Conservation (phyloP, 176 grass and related monocot species). For the Avena insularis region DNA sequence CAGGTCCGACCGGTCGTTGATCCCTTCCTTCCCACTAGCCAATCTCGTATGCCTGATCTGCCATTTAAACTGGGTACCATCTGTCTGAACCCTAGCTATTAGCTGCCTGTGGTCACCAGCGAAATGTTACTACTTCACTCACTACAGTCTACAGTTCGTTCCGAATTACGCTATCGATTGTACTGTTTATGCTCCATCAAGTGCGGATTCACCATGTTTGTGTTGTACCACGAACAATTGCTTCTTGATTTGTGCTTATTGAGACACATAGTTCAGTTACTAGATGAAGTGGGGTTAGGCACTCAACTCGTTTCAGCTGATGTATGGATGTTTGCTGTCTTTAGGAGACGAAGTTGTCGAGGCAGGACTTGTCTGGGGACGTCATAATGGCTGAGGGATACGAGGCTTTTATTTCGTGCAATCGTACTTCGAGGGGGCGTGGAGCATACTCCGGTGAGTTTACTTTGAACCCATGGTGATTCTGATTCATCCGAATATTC, state of each 20-base stretch:
- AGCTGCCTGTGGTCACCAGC: not conserved
- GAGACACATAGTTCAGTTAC: not conserved
- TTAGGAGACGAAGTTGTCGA: conserved; percentile 93
- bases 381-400: conserved; percentile 87
- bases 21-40: not conserved
- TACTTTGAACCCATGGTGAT: not conserved
- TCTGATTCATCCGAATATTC: not conserved
- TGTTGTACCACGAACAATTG: not conserved
- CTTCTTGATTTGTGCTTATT: conserved; percentile 1
- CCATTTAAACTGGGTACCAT: not conserved
- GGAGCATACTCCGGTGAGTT: conserved; percentile 78
- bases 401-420: conserved; percentile 93
- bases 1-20: conserved; percentile 48
- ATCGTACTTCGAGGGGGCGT: conserved; percentile 64
- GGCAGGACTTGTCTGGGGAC: conserved; percentile 83
- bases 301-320: not conserved
- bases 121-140: not conserved
- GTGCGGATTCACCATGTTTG: not conserved
- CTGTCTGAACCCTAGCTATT: conserved; percentile 48
- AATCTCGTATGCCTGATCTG: not conserved
- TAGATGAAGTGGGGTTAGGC: not conserved
- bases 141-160: not conserved
- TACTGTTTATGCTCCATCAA: not conserved
- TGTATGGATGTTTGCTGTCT: conserved; percentile 21
- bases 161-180: not conserved